phyloP scores from a whole-genome alignment of 495 filamentous ascomycete species.

The Aspergillus taichungensis region DNA sequence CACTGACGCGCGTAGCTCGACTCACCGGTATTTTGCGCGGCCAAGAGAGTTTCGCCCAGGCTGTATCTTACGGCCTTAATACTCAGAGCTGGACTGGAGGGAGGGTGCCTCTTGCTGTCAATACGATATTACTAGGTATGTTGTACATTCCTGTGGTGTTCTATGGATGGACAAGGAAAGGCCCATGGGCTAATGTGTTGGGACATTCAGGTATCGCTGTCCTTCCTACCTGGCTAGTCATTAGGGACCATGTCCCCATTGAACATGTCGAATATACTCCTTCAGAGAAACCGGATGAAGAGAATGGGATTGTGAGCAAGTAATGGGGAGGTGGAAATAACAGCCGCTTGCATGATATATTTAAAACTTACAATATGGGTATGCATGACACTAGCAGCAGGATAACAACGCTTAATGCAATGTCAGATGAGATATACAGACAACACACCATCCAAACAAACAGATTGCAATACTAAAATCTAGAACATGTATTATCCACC shows the following conservation, averaged over 20 bases:
- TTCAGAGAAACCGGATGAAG: slow-evolving; percentile 4
- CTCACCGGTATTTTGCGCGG: slow-evolving; percentile 50
- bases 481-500: too few species aligned
- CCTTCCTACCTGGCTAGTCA: slow-evolving; percentile 20
- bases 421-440: too few species aligned
- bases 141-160: neutral
- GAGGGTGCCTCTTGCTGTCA: slow-evolving; percentile 39
- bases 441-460: too few species aligned
- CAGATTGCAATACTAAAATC: too few species aligned
- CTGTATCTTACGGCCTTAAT: slow-evolving; percentile 49
- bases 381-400: too few species aligned
- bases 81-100: slow-evolving; percentile 38
- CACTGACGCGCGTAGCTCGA: slow-evolving; percentile 30
- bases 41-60: slow-evolving; percentile 53
- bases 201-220: slow-evolving; percentile 14
- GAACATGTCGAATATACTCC: slow-evolving; percentile 7
- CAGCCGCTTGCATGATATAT: too few species aligned
- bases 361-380: too few species aligned
- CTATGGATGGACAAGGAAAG: neutral
- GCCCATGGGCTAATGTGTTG: neutral
- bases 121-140: slow-evolving; percentile 40
- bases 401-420: too few species aligned
- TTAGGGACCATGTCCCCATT: slow-evolving; percentile 12
- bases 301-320: slow-evolving; percentile 2
- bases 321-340: too few species aligned